A percentile compares a stretch with the other conserved stretches of the same genome.
These are phyloP conservation scores for Alternaria longipes DNA, from an alignment of 2,329 filamentous ascomycete species.

Conservation along the genomic window DNA sequence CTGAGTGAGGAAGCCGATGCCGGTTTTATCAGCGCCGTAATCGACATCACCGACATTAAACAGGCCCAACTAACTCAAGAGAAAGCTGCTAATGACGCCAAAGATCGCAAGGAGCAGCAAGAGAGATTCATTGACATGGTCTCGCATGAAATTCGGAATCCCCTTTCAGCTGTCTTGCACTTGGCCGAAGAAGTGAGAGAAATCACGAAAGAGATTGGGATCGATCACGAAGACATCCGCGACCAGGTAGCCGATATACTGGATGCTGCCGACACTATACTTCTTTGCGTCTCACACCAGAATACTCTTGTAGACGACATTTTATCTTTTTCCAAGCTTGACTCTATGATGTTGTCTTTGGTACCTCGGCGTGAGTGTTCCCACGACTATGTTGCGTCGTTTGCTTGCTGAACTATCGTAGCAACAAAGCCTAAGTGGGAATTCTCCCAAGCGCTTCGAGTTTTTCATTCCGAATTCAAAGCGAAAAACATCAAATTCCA, in stretches of 20 bases:
- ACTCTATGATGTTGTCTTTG: slow-evolving; percentile 56
- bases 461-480: slow-evolving; percentile 53
- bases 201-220: slow-evolving; percentile 37
- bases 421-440: slow-evolving; percentile 49
- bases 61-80: slow-evolving; percentile 54
- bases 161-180: slow-evolving; percentile 53
- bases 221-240: slow-evolving; percentile 24
- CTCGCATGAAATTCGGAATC: slow-evolving; percentile 53
- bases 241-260: slow-evolving; percentile 41
- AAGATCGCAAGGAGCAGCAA: slow-evolving; percentile 57
- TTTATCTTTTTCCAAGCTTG: slow-evolving; percentile 58
- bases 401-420: slow-evolving; percentile 15
- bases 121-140: slow-evolving; percentile 60
- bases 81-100: slow-evolving; percentile 54
- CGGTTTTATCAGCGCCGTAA: slow-evolving; percentile 58
- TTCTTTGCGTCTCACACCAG: slow-evolving; percentile 56
- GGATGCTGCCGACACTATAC: slow-evolving; percentile 52
- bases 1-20: slow-evolving; percentile 54
- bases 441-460: slow-evolving; percentile 51
- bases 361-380: slow-evolving; percentile 39
- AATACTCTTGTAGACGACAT: slow-evolving; percentile 59
- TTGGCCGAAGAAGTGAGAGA: slow-evolving; percentile 56
- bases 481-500: slow-evolving; percentile 50
- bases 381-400: slow-evolving; percentile 4
- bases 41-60: slow-evolving; percentile 59